Conservation (phyloP, 1,139 yeast genomes). For the Blastobotrys malaysiensis region DNA sequence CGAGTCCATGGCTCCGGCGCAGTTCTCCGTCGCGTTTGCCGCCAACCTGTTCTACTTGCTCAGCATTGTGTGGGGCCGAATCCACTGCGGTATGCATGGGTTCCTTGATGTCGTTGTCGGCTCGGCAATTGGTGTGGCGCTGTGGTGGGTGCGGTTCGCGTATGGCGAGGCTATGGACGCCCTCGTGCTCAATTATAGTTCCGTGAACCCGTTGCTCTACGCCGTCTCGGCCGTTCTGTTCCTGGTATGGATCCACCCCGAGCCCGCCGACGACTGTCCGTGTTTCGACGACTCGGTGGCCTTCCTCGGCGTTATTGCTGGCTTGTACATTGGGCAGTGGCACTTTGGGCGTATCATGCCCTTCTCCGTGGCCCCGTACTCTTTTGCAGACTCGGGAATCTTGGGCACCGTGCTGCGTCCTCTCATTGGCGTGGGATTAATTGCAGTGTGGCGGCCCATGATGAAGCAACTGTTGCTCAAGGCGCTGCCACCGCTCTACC, state of each 20-base stretch:
- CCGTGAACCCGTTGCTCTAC: slow-evolving; percentile 27
- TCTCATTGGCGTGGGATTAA: slow-evolving; percentile 51
- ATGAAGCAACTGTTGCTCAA: slow-evolving; percentile 60
- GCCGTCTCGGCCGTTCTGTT: slow-evolving; percentile 41
- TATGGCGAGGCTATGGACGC: slow-evolving; percentile 21
- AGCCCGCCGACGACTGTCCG: slow-evolving; percentile 92
- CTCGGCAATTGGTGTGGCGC: slow-evolving; percentile 49
- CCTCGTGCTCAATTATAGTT: slow-evolving; percentile 22
- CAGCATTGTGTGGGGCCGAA: slow-evolving; percentile 70
- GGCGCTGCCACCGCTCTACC: slow-evolving; percentile 37
- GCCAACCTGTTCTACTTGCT: slow-evolving; percentile 44
- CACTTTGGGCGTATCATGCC: slow-evolving; percentile 18
- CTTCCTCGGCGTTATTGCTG: slow-evolving; percentile 82
- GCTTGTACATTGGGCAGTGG: slow-evolving; percentile 60
- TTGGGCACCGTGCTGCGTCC: slow-evolving; percentile 43
- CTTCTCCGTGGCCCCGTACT: slow-evolving; percentile 35
- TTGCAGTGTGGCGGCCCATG: slow-evolving; percentile 61
- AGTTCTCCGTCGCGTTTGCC: slow-evolving; percentile 2
- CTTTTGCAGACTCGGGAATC: slow-evolving; percentile 39
- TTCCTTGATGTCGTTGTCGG: slow-evolving; percentile 71
- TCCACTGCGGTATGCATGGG: slow-evolving; percentile 98
- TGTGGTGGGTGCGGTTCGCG: slow-evolving; percentile 27
- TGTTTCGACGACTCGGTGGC: slow-evolving; percentile 96
- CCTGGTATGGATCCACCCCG: slow-evolving; percentile 61
- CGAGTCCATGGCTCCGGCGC: background rate